phyloP scores from a whole-genome alignment of 2,329 filamentous ascomycete genomes.

The Sphaerulina populicola region DNA sequence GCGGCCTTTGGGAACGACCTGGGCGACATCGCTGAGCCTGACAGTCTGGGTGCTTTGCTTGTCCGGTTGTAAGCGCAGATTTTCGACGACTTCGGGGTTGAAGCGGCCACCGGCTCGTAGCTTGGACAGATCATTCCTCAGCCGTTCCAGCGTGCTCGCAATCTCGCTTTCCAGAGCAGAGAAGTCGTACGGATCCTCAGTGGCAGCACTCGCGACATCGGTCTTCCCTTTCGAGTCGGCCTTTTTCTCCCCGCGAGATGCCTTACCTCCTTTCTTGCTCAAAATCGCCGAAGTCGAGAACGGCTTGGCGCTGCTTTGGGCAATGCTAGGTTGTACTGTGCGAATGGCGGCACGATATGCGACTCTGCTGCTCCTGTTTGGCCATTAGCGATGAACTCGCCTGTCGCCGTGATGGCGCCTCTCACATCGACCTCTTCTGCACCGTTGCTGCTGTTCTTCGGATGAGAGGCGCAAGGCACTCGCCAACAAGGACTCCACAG shows the following conservation, averaged over 20 bases:
- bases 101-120: constrained; percentile 54
- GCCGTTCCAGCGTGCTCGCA: constrained; percentile 45
- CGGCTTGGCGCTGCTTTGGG: constrained; percentile 1
- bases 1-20: constrained; percentile 58
- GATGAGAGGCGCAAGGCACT: constrained; percentile 8
- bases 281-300: constrained; percentile 40
- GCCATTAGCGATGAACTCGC: not conserved
- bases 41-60: constrained; percentile 46
- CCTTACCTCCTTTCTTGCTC: constrained; percentile 49
- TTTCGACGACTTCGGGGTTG: constrained; percentile 55
- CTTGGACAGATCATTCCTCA: constrained; percentile 55
- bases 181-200: constrained; percentile 55
- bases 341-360: constrained; percentile 13
- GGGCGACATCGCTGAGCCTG: constrained; percentile 54
- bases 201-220: constrained; percentile 25
- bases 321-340: not conserved
- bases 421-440: constrained; percentile 6
- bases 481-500: constrained; percentile 7
- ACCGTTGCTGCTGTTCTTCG: not conserved
- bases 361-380: constrained; percentile 4
- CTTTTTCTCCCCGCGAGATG: constrained; percentile 34
- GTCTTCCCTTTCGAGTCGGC: constrained; percentile 29
- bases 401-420: not conserved
- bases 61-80: constrained; percentile 50
- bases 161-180: constrained; percentile 50